Evolutionary conservation across 176 grass and related monocot genomes (phyloP).

Genomic region (Zizania latifolia): DNA sequence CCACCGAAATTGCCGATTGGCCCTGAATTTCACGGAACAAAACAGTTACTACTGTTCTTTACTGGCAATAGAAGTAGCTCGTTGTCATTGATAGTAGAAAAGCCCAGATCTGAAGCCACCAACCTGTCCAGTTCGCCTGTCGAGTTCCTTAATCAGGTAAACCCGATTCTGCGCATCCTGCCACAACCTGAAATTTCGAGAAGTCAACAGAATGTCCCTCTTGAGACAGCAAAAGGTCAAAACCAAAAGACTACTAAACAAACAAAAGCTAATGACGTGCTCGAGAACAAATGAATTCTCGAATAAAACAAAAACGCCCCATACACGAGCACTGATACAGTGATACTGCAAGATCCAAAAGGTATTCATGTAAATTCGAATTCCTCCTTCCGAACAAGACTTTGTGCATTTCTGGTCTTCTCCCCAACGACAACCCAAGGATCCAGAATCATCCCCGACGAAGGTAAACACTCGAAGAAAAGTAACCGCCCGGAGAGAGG

Average conservation of each 20-base stretch:
- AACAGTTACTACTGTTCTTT: background rate
- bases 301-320: background rate
- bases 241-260: conserved; percentile 3
- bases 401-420: background rate
- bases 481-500: background rate
- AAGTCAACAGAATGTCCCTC: conserved; percentile 4
- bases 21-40: conserved; percentile 39
- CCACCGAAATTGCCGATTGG: conserved; percentile 75
- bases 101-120: conserved; percentile 7
- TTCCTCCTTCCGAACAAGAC: background rate
- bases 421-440: background rate
- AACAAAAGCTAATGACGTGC: conserved; percentile 9
- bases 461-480: background rate
- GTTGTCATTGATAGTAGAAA: conserved; percentile 4
- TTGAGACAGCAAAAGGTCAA: conserved; percentile 19
- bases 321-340: too few relatives aligned
- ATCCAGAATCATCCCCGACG: conserved; percentile 2
- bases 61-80: conserved; percentile 2
- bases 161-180: conserved; percentile 86
- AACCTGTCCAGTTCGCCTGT: conserved; percentile 83
- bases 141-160: conserved; percentile 84
- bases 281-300: background rate
- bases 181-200: conserved; percentile 56
- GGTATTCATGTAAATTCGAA: background rate
- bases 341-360: background rate